Evolutionary conservation across 257 asterid species (phyloP), one percentile per base, ranked within the genome.

Genomic region (Paraleonurus japonicus): DNA sequence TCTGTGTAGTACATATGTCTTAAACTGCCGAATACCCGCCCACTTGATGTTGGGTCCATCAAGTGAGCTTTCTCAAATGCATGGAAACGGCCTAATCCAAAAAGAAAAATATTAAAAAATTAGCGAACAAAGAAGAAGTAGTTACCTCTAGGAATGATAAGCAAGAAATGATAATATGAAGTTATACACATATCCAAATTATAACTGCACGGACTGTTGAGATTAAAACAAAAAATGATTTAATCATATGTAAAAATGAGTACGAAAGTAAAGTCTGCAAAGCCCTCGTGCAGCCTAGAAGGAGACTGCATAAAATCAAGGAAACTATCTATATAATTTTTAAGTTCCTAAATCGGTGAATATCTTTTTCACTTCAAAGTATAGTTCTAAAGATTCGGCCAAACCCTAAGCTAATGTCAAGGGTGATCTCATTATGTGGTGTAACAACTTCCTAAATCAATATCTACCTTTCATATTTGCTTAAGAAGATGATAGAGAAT

Each of bases 11-110:
- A 95, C 85, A 81, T 88, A 87, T 53, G 99, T 95, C 88, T 95
- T 92, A 77, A 95, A 92, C 76, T 95, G 99, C 33, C 99, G 93
- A 81, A 95, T 96, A 62, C 99, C 99, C 97, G 85, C 24, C 99
- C 99, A 73, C 74, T 85, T 79, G 99, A 95, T 61, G 80, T 83
- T 23, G 83, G 87, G 73, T 95, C 98, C 97, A 87, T 84, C 80
- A 86, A 76, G 78, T 95, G 98, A 67, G 98, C 96, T 81, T 85
- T 95, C 83, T 95, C 98, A 54, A 95, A 89, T 48, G 99, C 99
- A 83, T 89, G 95, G 80, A 89, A 92, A 69, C 97, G 98, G 69
- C 99, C 99, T 95, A 71, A 66, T 78, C 43, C 61, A 75, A 55
- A 70, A 72, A n/a, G n/a, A n/a, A n/a, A n/a, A n/a, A n/a, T n/a